A percentile compares a stretch with the other conserved stretches of the same genome.
phyloP scores from a whole-genome alignment of 2,329 filamentous ascomycete genomes.

The Helotiales sp. region DNA sequence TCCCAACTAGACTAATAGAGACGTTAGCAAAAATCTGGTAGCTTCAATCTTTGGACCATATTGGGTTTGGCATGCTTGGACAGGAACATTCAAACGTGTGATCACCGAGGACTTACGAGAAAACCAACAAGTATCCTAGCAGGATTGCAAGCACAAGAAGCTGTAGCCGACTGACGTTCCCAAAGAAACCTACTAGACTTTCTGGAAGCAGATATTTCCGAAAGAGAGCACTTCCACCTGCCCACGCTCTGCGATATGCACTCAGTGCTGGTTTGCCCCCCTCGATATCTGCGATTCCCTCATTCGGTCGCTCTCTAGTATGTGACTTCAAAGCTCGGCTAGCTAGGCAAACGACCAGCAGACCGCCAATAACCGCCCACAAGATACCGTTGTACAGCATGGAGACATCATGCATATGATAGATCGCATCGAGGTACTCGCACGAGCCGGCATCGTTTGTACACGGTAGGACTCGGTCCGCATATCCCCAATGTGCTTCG shows the following conservation, averaged over 20 bases:
- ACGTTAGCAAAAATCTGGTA: too few relatives aligned
- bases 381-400: conserved; percentile 58
- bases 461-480: conserved; percentile 37
- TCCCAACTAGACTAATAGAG: conserved; percentile 54
- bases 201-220: conserved; percentile 59
- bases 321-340: conserved; percentile 36
- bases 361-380: conserved; percentile 52
- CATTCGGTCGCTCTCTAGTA: conserved; percentile 10
- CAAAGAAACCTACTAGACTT: conserved; percentile 57
- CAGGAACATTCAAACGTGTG: too few relatives aligned
- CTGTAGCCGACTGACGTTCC: conserved; percentile 67
- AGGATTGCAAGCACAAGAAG: conserved; percentile 60
- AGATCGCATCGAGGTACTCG: conserved; percentile 56
- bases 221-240: conserved; percentile 9
- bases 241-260: conserved; percentile 27
- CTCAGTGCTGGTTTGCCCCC: conserved; percentile 24
- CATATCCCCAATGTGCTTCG: neutral
- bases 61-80: neutral
- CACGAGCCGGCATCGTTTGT: conserved; percentile 58
- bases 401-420: conserved; percentile 51
- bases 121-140: conserved; percentile 63
- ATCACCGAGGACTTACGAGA: conserved; percentile 48
- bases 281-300: neutral
- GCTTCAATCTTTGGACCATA: too few relatives aligned
- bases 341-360: conserved; percentile 46